Conservation (phyloP, 176 grass and related monocot species). For the Sorghum bicolor region DNA sequence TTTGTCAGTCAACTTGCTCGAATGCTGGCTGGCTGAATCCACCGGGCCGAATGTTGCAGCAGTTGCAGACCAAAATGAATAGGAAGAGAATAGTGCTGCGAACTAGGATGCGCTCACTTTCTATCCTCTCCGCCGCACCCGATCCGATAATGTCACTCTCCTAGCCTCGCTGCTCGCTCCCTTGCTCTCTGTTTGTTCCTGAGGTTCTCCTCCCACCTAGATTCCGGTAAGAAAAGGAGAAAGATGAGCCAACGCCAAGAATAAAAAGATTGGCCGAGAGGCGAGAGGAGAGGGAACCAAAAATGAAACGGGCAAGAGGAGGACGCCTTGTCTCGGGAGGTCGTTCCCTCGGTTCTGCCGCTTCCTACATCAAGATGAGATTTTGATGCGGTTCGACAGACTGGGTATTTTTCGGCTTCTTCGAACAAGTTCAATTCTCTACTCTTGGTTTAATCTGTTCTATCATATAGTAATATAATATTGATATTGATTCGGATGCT, state of each 20-base stretch:
- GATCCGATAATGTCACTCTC: constrained; percentile 38
- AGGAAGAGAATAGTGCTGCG: neutral
- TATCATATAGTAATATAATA: too few species aligned
- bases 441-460: neutral
- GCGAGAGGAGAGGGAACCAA: neutral
- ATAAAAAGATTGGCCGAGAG: constrained; percentile 29
- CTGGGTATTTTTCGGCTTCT: constrained; percentile 8
- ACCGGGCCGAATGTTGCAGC: constrained; percentile 16
- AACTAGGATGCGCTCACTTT: constrained; percentile 34
- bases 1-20: constrained; percentile 18
- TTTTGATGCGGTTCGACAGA: constrained; percentile 32
- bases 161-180: neutral
- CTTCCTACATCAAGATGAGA: neutral
- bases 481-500: constrained; percentile 2
- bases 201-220: constrained; percentile 7
- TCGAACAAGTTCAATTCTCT: neutral
- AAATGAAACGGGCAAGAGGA: neutral
- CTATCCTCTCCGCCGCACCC: constrained; percentile 4
- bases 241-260: constrained; percentile 13
- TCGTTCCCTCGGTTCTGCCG: neutral
- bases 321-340: neutral
- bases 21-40: constrained; percentile 11
- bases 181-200: constrained; percentile 6
- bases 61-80: constrained; percentile 10
- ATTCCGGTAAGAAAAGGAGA: constrained; percentile 16